A percentile compares a stretch with the other conserved stretches of the same genome.
Conservation (phyloP, 192 early-diverging fungal genomes). For the Helicostylum pulchrum region DNA sequence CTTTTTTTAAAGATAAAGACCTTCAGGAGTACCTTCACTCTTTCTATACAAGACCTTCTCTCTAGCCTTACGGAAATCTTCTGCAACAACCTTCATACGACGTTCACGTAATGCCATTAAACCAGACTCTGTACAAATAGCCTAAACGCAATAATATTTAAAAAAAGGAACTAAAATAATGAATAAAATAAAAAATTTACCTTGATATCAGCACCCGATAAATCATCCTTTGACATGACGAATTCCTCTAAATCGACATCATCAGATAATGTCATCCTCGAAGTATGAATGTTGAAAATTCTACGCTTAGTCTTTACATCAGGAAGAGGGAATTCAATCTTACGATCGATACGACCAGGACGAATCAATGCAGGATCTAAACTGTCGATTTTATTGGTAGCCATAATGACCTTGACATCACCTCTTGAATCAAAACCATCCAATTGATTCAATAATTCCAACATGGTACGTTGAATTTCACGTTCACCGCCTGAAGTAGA, state of each 20-base stretch:
- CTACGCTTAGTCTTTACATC: slow-evolving; percentile 93
- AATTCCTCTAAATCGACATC: slow-evolving; percentile 98
- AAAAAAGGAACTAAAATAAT: neutral
- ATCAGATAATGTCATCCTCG: slow-evolving; percentile 89
- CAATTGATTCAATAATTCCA: slow-evolving; percentile 95
- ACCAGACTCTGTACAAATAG: slow-evolving; percentile 99
- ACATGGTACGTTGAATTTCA: slow-evolving; percentile 97
- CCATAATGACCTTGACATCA: slow-evolving; percentile 97
- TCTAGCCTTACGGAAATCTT: slow-evolving; percentile 96
- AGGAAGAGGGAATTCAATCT: slow-evolving; percentile 87
- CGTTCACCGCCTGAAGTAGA: slow-evolving; percentile 94
- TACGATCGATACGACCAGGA: slow-evolving; percentile 85
- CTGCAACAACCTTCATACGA: slow-evolving; percentile 96
- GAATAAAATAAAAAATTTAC: slow-evolving; percentile 23
- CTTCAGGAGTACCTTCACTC: slow-evolving; percentile 98
- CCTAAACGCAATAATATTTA: slow-evolving; percentile 40
- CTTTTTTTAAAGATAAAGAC: slow-evolving; percentile 71
- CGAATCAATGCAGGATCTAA: slow-evolving; percentile 86
- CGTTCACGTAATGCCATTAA: slow-evolving; percentile 95
- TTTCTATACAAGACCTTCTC: slow-evolving; percentile 99
- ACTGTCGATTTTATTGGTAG: slow-evolving; percentile 94
- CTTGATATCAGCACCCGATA: slow-evolving; percentile 98
- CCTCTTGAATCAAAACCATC: slow-evolving; percentile 96
- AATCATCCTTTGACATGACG: slow-evolving; percentile 91
- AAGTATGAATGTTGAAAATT: slow-evolving; percentile 95